A percentile compares a stretch with the other conserved stretches of the same genome.
Conservation (phyloP, 352 stramenopile species). For the Globisporangium paddicum region DNA sequence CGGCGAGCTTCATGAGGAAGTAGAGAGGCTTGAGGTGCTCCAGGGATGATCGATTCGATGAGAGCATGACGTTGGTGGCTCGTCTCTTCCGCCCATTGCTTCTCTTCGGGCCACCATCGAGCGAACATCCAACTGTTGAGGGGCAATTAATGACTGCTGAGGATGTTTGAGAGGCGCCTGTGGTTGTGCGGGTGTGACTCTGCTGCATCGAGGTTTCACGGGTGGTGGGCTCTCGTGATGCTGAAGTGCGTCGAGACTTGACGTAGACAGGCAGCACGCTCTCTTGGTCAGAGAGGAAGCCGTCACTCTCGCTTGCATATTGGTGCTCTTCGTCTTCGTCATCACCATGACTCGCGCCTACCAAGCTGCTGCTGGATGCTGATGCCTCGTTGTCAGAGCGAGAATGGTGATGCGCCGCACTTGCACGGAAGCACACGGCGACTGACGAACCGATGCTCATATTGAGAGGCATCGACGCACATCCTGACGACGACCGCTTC, state of each 20-base stretch:
- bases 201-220: neutral
- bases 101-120: neutral
- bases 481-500: conserved; percentile 52
- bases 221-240: neutral
- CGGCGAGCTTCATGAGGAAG: conserved; percentile 85
- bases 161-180: neutral
- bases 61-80: neutral
- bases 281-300: conserved; percentile 15
- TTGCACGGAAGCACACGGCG: conserved; percentile 57
- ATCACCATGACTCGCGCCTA: neutral
- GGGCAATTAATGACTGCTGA: conserved; percentile 4
- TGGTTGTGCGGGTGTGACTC: neutral
- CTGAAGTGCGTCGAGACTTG: conserved; percentile 5
- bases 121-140: neutral
- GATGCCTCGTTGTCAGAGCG: conserved; percentile 17
- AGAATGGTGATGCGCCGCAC: conserved; percentile 17
- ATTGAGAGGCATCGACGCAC: conserved; percentile 36
- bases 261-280: conserved; percentile 4
- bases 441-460: conserved; percentile 46
- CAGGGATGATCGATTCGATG: conserved; percentile 3
- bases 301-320: conserved; percentile 12
- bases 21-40: conserved; percentile 67
- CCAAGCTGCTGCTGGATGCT: neutral
- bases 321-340: conserved; percentile 7
- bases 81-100: conserved; percentile 1